Evolutionary conservation across 2,329 filamentous ascomycete species (phyloP).

Genomic region (Acephala macrosclerotiorum): DNA sequence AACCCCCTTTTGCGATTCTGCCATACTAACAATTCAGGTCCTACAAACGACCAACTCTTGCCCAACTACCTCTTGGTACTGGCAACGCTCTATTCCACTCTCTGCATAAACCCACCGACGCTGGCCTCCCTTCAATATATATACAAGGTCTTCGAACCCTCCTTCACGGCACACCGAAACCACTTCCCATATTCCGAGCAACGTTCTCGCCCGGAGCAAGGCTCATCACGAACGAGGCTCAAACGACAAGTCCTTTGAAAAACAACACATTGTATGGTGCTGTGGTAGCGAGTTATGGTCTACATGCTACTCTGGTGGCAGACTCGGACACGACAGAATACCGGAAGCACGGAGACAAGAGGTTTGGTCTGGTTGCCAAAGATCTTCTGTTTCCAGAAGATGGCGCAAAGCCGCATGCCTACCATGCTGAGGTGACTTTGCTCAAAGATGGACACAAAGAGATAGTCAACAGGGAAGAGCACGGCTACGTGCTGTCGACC

Average conservation of each 20-base stretch:
- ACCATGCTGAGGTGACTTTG: constrained; percentile 58
- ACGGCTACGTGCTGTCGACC: constrained; percentile 80
- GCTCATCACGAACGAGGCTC: constrained; percentile 50
- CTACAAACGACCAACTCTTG: constrained; percentile 52
- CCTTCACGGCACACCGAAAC: constrained; percentile 60
- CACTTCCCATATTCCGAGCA: constrained; percentile 69
- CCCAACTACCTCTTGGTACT: constrained; percentile 67
- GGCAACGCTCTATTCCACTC: constrained; percentile 72
- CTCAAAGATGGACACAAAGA: constrained; percentile 42
- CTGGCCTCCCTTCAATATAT: constrained; percentile 49
- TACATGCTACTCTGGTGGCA: constrained; percentile 88
- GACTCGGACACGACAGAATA: constrained; percentile 89
- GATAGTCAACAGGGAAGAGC: constrained; percentile 52
- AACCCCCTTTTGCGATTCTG: constrained; percentile 31
- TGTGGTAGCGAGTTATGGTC: constrained; percentile 88
- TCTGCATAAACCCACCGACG: constrained; percentile 54
- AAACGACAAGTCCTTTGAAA: constrained; percentile 34
- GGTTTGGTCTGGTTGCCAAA: constrained; percentile 86
- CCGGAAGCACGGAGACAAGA: constrained; percentile 75
- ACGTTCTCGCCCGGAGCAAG: constrained; percentile 63
- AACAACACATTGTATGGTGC: constrained; percentile 66
- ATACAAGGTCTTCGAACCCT: constrained; percentile 61
- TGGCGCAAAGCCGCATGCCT: constrained; percentile 60
- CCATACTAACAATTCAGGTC: constrained; percentile 15
- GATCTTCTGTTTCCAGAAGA: constrained; percentile 70